These are phyloP conservation scores for Hypoxylon sp. DNA, from an alignment of 2,329 filamentous ascomycete genomes.

Conservation along the genomic window DNA sequence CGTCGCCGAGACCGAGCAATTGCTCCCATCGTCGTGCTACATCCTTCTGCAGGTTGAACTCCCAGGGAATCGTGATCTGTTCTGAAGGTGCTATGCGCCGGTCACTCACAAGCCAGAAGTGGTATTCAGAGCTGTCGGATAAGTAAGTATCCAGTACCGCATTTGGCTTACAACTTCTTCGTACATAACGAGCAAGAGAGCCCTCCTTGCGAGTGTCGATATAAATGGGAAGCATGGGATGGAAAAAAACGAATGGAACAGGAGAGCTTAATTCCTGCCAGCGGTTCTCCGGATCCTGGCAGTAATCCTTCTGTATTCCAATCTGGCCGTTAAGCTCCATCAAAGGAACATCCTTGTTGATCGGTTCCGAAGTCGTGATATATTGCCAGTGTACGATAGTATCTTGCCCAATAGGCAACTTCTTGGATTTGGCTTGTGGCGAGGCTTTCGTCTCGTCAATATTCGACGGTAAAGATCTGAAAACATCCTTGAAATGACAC, in stretches of 20 bases:
- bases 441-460: slow-evolving; percentile 54
- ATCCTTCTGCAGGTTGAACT: slow-evolving; percentile 68
- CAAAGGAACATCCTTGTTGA: slow-evolving; percentile 65
- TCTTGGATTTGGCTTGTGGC: slow-evolving; percentile 62
- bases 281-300: slow-evolving; percentile 69
- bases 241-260: slow-evolving; percentile 84
- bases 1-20: slow-evolving; percentile 69
- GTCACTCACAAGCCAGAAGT: slow-evolving; percentile 92
- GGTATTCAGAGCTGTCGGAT: slow-evolving; percentile 79
- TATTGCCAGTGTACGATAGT: slow-evolving; percentile 75
- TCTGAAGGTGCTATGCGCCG: slow-evolving; percentile 73
- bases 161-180: slow-evolving; percentile 91
- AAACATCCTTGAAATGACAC: slow-evolving; percentile 72
- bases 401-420: slow-evolving; percentile 56
- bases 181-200: slow-evolving; percentile 85
- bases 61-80: slow-evolving; percentile 73
- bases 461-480: slow-evolving; percentile 61
- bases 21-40: slow-evolving; percentile 63
- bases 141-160: slow-evolving; percentile 87
- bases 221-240: slow-evolving; percentile 86
- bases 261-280: slow-evolving; percentile 73
- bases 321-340: slow-evolving; percentile 81
- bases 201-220: slow-evolving; percentile 89
- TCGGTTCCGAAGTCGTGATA: slow-evolving; percentile 60
- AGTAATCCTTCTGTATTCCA: slow-evolving; percentile 77